These are phyloP conservation scores for Ulota crispa DNA, from an alignment of 225 moss, liverwort and hornwort genomes.

Conservation along the genomic window DNA sequence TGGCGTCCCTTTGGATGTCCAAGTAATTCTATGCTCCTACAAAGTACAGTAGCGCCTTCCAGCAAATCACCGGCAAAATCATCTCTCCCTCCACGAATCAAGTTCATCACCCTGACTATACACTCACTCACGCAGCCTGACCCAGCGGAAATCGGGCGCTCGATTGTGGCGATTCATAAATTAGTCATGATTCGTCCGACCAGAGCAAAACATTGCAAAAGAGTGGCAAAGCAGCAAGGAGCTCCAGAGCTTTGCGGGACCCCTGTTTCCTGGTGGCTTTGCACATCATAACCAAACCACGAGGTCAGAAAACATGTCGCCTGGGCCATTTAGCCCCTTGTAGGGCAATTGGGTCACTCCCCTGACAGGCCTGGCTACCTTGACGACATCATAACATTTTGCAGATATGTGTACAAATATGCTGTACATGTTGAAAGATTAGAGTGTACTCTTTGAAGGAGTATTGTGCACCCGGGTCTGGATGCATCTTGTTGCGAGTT, in stretches of 20 bases:
- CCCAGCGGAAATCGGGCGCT: conserved; percentile 37
- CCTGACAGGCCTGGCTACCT: not conserved
- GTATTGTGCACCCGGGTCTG: not conserved
- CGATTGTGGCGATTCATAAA: not conserved
- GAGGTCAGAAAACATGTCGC: not conserved
- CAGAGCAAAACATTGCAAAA: not conserved
- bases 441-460: not conserved
- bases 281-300: not conserved
- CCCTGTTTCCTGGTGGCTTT: conserved; percentile 4
- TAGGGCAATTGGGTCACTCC: not conserved
- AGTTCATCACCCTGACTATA: conserved; percentile 40
- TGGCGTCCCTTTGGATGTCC: conserved; percentile 34
- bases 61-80: not conserved
- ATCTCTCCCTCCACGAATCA: conserved; percentile 30
- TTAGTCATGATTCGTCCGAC: conserved; percentile 12
- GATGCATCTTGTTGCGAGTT: not conserved
- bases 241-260: not conserved
- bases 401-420: not conserved
- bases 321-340: not conserved
- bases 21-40: not conserved
- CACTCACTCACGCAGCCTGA: conserved; percentile 39
- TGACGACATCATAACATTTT: not conserved
- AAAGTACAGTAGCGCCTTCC: conserved; percentile 23
- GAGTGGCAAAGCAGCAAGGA: conserved; percentile 5
- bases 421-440: not conserved